Evolutionary conservation across 2,329 filamentous ascomycete species (phyloP).

Genomic region (Arthrobotrys entomopaga): DNA sequence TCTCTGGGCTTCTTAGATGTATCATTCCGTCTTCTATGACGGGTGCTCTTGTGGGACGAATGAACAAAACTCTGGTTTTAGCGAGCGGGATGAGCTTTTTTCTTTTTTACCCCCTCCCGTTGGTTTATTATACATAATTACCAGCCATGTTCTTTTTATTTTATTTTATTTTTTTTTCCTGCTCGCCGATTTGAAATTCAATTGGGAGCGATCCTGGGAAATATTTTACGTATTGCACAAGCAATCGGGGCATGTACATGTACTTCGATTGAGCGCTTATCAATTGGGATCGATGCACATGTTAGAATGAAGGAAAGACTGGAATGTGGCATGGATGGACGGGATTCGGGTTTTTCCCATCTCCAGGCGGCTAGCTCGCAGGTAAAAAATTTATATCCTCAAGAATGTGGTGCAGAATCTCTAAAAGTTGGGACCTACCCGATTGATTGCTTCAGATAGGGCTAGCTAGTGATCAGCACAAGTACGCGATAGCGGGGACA

Average conservation of each 20-base stretch:
- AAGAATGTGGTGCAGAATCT: constrained; percentile 3
- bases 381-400: constrained; percentile 13
- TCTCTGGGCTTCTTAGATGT: no score
- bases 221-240: neutral
- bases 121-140: no score
- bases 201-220: neutral
- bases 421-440: neutral
- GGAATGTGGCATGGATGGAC: neutral
- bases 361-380: constrained; percentile 10
- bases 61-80: neutral
- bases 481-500: constrained; percentile 44
- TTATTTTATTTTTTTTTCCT: no score
- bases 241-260: neutral
- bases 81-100: constrained; percentile 6
- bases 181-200: neutral
- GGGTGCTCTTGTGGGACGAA: constrained; percentile 3
- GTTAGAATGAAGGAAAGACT: neutral
- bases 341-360: neutral
- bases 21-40: no score
- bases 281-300: neutral
- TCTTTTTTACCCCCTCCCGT: neutral
- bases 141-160: neutral
- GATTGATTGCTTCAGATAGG: constrained; percentile 13
- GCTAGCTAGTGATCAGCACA: constrained; percentile 22
- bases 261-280: neutral